These are phyloP conservation scores for Echium plantagineum DNA, from an alignment of 257 asterid species.

Conservation along the genomic window DNA sequence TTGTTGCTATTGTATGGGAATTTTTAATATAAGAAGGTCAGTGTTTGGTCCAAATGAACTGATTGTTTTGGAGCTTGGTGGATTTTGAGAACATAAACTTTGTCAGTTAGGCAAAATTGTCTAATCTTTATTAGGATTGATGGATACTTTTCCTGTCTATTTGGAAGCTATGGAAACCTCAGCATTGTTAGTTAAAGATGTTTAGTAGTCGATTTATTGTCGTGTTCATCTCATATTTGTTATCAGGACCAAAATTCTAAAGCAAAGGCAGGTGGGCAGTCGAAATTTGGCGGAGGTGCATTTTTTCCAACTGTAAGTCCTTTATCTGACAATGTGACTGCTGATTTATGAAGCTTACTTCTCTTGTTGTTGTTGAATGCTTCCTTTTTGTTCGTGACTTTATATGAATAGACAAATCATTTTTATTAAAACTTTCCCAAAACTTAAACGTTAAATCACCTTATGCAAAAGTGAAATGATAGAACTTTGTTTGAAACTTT, in stretches of 20 bases:
- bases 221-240: slow-evolving; percentile 6
- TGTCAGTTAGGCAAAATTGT: background rate
- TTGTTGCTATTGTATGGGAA: too few species aligned
- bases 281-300: slow-evolving; percentile 63
- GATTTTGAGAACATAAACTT: background rate
- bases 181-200: background rate
- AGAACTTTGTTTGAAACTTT: slow-evolving; percentile 11
- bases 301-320: slow-evolving; percentile 51
- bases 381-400: background rate
- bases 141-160: background rate
- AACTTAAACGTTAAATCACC: background rate
- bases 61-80: background rate
- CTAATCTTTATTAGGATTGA: background rate
- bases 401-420: too few species aligned
- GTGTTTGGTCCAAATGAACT: background rate
- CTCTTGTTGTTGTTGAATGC: background rate
- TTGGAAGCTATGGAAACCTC: background rate
- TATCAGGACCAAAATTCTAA: slow-evolving; percentile 41
- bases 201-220: background rate
- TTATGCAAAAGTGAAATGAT: background rate
- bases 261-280: slow-evolving; percentile 44
- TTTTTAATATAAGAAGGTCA: too few species aligned
- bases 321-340: background rate
- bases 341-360: background rate
- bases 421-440: too few species aligned